These are phyloP conservation scores for Magnusiomyces ingens DNA, from an alignment of 1,139 yeast species.

Conservation along the genomic window DNA sequence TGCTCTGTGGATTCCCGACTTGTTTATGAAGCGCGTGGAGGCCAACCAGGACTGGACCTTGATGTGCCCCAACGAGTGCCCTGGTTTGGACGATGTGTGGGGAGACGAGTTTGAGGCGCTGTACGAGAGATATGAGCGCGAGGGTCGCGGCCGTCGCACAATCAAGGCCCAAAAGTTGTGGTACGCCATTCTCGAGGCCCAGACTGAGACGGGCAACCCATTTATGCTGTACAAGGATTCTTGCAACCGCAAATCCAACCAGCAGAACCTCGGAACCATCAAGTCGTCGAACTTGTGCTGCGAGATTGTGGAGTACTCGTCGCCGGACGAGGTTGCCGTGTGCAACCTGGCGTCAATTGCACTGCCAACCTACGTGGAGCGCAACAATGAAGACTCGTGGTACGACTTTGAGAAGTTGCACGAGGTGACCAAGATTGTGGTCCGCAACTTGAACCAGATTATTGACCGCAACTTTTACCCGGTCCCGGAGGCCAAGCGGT, in stretches of 20 bases:
- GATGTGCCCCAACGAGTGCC: constrained; percentile 73
- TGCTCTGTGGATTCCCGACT: constrained; percentile 78
- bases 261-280: constrained; percentile 69
- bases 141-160: constrained; percentile 51
- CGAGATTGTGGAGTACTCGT: constrained; percentile 73
- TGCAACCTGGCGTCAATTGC: constrained; percentile 80
- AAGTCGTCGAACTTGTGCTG: constrained; percentile 78
- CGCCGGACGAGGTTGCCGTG: constrained; percentile 73
- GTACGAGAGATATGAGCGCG: constrained; percentile 56
- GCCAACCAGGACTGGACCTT: constrained; percentile 64
- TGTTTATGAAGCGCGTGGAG: constrained; percentile 74
- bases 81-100: constrained; percentile 61
- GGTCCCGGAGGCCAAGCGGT: constrained; percentile 48
- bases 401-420: constrained; percentile 59
- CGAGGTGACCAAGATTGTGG: constrained; percentile 52
- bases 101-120: constrained; percentile 63
- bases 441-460: constrained; percentile 56
- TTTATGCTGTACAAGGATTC: constrained; percentile 78
- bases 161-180: constrained; percentile 71
- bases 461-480: constrained; percentile 69
- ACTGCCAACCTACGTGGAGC: constrained; percentile 50
- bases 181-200: constrained; percentile 70
- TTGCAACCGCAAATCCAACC: constrained; percentile 68
- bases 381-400: constrained; percentile 35
- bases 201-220: constrained; percentile 81